Conservation (phyloP, 176 grass and related monocot species). For the Oryza meyeriana region DNA sequence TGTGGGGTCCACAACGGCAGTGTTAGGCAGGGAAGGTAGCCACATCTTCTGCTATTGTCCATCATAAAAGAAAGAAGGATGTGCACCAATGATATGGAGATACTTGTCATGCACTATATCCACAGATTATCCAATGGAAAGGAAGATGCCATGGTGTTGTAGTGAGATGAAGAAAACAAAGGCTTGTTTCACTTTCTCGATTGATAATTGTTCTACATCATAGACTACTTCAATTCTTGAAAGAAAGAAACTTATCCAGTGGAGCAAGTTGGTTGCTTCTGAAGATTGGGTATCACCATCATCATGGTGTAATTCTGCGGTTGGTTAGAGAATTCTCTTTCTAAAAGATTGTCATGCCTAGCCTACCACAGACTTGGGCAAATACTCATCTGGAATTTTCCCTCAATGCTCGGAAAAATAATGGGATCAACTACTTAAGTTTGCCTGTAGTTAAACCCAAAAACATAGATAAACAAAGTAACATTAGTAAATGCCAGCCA, state of each 20-base stretch:
- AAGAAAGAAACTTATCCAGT: slow-evolving; percentile 28
- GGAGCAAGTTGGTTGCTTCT: slow-evolving; percentile 25
- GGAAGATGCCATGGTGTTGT: slow-evolving; percentile 26
- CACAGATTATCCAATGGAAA: slow-evolving; percentile 33
- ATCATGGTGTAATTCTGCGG: slow-evolving; percentile 8
- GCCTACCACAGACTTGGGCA: slow-evolving; percentile 19
- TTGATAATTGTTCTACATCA: slow-evolving; percentile 28
- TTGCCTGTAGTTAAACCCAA: slow-evolving; percentile 18
- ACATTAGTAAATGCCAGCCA: slow-evolving; percentile 1
- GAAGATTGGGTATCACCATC: slow-evolving; percentile 27
- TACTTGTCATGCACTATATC: slow-evolving; percentile 42
- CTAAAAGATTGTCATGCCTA: slow-evolving; percentile 8
- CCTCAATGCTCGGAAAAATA: slow-evolving; percentile 13
- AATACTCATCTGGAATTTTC: slow-evolving; percentile 26
- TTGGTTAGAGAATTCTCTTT: slow-evolving; percentile 36
- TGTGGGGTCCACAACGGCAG: slow-evolving; percentile 30
- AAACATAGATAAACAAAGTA: slow-evolving; percentile 9
- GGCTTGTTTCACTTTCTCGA: slow-evolving; percentile 41
- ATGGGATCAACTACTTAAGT: background rate
- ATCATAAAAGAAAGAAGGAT: slow-evolving; percentile 29
- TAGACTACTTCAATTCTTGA: slow-evolving; percentile 38
- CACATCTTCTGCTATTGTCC: slow-evolving; percentile 30
- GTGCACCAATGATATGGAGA: slow-evolving; percentile 27
- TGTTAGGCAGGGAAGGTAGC: slow-evolving; percentile 17
- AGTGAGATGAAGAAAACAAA: slow-evolving; percentile 24